phyloP scores from a whole-genome alignment of 164 flowering plant genomes.

The Dillenia suffruticosa region DNA sequence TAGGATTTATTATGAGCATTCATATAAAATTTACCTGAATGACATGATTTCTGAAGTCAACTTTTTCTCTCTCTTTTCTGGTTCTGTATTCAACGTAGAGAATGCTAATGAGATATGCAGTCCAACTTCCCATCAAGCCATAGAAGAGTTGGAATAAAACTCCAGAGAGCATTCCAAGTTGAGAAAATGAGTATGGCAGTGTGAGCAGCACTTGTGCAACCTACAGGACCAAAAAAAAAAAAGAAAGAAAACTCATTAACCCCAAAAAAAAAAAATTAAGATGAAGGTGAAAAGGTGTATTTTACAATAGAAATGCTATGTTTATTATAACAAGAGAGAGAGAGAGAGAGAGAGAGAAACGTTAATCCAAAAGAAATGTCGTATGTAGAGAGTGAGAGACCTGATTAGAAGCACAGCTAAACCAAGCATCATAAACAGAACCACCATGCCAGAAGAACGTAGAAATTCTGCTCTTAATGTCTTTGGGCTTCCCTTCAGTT shows the following conservation, averaged over 20 bases:
- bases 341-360: neutral
- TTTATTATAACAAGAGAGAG: neutral
- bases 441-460: conserved; percentile 96
- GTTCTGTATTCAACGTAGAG: conserved; percentile 87
- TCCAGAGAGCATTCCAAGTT: conserved; percentile 89
- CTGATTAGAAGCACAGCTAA: conserved; percentile 98
- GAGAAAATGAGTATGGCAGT: conserved; percentile 90
- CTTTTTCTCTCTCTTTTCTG: conserved; percentile 81
- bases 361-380: neutral
- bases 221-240: conserved; percentile 29
- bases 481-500: conserved; percentile 51
- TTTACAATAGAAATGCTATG: neutral
- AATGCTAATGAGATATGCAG: conserved; percentile 82
- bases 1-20: too few species aligned
- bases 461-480: conserved; percentile 50
- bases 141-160: conserved; percentile 78
- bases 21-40: conserved; percentile 51
- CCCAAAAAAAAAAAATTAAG: neutral
- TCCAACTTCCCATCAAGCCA: conserved; percentile 86
- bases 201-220: conserved; percentile 94
- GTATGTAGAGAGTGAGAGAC: conserved; percentile 18
- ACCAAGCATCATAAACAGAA: conserved; percentile 98
- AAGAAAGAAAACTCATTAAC: conserved; percentile 2
- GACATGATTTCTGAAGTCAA: conserved; percentile 84
- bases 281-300: too few species aligned